Evolutionary conservation across 139 green algal species (phyloP).

Genomic region (Astrephomene gubernaculifera): DNA sequence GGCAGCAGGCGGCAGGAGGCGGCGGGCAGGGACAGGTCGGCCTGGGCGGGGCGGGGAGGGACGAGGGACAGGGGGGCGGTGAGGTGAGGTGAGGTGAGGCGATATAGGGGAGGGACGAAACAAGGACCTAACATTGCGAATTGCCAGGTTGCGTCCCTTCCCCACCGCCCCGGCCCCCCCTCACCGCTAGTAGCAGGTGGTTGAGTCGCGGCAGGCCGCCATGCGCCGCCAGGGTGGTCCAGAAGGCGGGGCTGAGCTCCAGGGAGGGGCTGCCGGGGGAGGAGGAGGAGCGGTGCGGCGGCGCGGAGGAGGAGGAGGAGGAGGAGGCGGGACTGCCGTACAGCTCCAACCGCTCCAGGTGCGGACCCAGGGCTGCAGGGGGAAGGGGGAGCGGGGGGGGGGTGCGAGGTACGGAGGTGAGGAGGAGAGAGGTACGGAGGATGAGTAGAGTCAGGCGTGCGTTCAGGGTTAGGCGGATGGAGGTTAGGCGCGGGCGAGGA

Average conservation of each 20-base stretch:
- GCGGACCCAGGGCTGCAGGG: neutral
- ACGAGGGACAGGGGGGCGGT: neutral
- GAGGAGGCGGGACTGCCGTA: neutral
- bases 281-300: neutral
- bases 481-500: no score
- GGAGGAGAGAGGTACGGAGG: no score
- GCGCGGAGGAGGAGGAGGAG: no score
- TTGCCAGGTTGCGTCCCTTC: neutral
- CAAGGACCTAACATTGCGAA: neutral
- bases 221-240: neutral
- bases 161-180: neutral
- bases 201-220: constrained; percentile 20
- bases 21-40: neutral
- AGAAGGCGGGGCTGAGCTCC: neutral
- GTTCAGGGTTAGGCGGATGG: no score
- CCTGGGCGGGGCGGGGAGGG: neutral
- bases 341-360: constrained; percentile 32
- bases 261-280: neutral
- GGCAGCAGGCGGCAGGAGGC: constrained; percentile 6
- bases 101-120: neutral
- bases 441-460: neutral
- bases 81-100: neutral
- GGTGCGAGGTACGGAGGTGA: no score
- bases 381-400: neutral
- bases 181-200: constrained; percentile 33